Conservation (phyloP, 208 protist genomes). For the Porcisia hertigi region DNA sequence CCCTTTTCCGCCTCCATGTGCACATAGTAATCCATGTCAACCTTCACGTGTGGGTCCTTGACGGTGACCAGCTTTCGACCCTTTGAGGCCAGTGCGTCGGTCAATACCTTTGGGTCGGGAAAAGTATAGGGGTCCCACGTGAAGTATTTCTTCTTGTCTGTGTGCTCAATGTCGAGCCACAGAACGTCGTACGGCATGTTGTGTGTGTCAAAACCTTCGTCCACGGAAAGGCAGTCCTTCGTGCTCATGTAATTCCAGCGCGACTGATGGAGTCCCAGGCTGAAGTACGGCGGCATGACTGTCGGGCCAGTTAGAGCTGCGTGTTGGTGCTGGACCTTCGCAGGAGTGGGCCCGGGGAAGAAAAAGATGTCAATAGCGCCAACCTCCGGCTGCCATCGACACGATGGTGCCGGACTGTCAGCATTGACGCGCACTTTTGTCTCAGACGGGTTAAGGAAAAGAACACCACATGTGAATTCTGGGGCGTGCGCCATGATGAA, state of each 20-base stretch:
- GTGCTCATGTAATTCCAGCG: constrained; percentile 97
- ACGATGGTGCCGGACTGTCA: constrained; percentile 39
- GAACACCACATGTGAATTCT: constrained; percentile 67
- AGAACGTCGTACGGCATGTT: constrained; percentile 98
- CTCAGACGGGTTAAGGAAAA: constrained; percentile 96
- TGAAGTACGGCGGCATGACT: constrained; percentile 95
- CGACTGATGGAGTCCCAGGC: constrained; percentile 98
- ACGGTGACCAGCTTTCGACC: constrained; percentile 97
- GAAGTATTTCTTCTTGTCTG: constrained; percentile 98
- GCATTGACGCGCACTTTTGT: constrained; percentile 57
- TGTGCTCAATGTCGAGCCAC: constrained; percentile 99
- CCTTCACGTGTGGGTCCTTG: constrained; percentile 98
- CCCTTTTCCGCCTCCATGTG: constrained; percentile 75
- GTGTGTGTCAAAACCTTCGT: constrained; percentile 94
- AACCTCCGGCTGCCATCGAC: constrained; percentile 92
- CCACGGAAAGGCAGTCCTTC: constrained; percentile 88
- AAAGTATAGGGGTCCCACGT: constrained; percentile 97
- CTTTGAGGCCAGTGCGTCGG: constrained; percentile 85
- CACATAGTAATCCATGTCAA: constrained; percentile 77
- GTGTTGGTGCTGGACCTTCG: constrained; percentile 93
- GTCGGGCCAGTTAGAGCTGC: constrained; percentile 93
- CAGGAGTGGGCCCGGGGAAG: constrained; percentile 90
- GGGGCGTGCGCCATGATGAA: constrained; percentile 92
- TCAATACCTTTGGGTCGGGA: constrained; percentile 92
- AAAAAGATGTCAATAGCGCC: constrained; percentile 97